A percentile compares a stretch with the other conserved stretches of the same genome.
Conservation (phyloP, 352 stramenopile species). For the Globisporangium takayamanum region DNA sequence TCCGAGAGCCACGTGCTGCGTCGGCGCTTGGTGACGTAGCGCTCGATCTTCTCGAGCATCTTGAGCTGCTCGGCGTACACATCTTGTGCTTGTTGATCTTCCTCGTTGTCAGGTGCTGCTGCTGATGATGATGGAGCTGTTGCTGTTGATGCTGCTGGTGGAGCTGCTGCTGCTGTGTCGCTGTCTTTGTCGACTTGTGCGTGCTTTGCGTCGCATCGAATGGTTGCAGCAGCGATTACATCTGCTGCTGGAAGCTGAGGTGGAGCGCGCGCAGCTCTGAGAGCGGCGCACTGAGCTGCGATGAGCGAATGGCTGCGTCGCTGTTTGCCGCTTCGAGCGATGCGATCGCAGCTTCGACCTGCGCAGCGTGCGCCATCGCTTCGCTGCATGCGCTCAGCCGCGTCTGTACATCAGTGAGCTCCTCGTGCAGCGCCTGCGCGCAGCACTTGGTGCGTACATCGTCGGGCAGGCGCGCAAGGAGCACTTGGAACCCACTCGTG, state of each 20-base stretch:
- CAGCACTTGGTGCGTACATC: constrained; percentile 20
- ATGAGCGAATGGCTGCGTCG: constrained; percentile 6
- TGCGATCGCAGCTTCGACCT: constrained; percentile 21
- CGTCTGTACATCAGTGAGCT: constrained; percentile 13
- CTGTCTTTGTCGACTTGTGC: not conserved
- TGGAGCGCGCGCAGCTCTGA: constrained; percentile 28
- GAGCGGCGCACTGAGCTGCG: constrained; percentile 23
- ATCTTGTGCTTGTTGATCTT: too few species aligned
- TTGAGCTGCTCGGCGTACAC: not conserved
- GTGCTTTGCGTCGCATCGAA: not conserved
- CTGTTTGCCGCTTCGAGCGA: constrained; percentile 14
- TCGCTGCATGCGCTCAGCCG: constrained; percentile 18
- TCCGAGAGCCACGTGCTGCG: constrained; percentile 1
- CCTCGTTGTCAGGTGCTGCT: too few species aligned
- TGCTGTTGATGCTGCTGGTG: not conserved
- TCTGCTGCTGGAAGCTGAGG: constrained; percentile 8
- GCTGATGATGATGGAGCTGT: not conserved
- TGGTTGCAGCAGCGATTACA: constrained; percentile 8
- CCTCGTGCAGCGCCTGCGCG: constrained; percentile 17
- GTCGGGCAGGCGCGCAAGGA: constrained; percentile 20
- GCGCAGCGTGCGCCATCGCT: constrained; percentile 20
- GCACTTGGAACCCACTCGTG: constrained; percentile 19
- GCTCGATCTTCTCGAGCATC: constrained; percentile 1
- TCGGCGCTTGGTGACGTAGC: not conserved
- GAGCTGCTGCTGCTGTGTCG: too few species aligned